Evolutionary conservation across 176 grass and related monocot genomes (phyloP), one percentile per base, ranked within the genome.

Genomic region (Raddia guianensis): DNA sequence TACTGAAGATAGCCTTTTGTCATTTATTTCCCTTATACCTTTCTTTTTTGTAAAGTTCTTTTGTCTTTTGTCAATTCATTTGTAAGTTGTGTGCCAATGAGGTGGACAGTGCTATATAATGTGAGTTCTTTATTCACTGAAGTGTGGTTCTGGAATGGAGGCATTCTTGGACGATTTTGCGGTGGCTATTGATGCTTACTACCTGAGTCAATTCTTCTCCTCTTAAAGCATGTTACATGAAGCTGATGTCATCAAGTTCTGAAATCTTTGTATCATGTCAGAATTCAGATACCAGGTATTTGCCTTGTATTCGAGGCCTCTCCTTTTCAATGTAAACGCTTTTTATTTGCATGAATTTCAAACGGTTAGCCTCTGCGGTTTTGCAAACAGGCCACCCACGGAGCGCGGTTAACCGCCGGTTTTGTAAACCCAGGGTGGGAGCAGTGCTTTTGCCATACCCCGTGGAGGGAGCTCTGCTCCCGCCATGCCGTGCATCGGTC

Each of bases 81-180:
- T 81, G 82, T 77, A 81, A 77, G 32, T 66, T 71, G n/a, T 58
- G 57, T 12, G 11, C 27, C 12, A 81, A 81, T 71, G 76, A 71
- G 75, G 5, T 15, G 70, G 40, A 9, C 21, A 45, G 19, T 73
- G 8, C 10, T 49, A 18, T 67, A 65, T 65, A 78, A 53, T 55
- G 27, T 20, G 69, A 12, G 11, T 53, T 3, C 3, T 9, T 79
- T 83, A 50, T 15, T 64, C 74, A 73, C 2, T 32, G 74, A 14
- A 10, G 7, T 54, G 7, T 9, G 3, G 10, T 19, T 62, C 5
- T 73, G 34, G 80, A 8, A 83, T 59, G 33, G 19, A 43, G 6
- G 21, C 63, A 42, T 2, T 0, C 16, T 13, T 72, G 40, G 54
- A 18, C 48, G 42, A 1, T 20, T 68, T 63, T 13, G 9, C 58